These are phyloP conservation scores for Claviceps digitariae DNA, from an alignment of 2,329 filamentous ascomycete species.

Conservation along the genomic window DNA sequence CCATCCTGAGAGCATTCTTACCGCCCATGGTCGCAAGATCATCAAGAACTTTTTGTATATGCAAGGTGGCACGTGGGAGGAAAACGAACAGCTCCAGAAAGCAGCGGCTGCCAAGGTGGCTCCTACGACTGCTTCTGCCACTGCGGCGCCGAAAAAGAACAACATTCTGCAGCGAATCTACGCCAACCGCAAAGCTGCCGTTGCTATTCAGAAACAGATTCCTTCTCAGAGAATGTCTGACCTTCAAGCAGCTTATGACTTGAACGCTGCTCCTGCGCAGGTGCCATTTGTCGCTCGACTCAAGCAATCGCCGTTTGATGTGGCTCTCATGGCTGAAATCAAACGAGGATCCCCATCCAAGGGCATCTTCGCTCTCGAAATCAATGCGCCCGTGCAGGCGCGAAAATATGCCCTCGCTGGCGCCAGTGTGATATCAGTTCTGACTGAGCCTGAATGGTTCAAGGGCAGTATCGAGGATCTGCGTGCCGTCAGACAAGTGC, in stretches of 20 bases:
- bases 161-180: constrained; percentile 92
- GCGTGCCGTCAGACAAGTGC: constrained; percentile 68
- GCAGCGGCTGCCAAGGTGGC: constrained; percentile 17
- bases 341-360: constrained; percentile 95
- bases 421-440: constrained; percentile 93
- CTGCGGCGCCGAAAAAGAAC: constrained; percentile 42
- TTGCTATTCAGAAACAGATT: constrained; percentile 68
- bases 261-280: constrained; percentile 73
- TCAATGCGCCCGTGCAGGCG: constrained; percentile 81
- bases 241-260: constrained; percentile 72
- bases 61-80: constrained; percentile 82
- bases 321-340: constrained; percentile 95
- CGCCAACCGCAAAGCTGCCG: constrained; percentile 58
- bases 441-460: constrained; percentile 98
- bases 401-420: constrained; percentile 85
- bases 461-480: constrained; percentile 95
- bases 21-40: constrained; percentile 77
- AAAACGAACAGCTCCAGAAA: constrained; percentile 50
- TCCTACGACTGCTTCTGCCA: constrained; percentile 10
- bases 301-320: constrained; percentile 67
- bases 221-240: constrained; percentile 75
- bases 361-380: constrained; percentile 77
- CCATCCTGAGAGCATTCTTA: constrained; percentile 93
- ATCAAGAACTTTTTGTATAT: constrained; percentile 82
- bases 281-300: constrained; percentile 70